phyloP scores from a whole-genome alignment of 75 land plant species.

The Cunninghamia lanceolata region DNA sequence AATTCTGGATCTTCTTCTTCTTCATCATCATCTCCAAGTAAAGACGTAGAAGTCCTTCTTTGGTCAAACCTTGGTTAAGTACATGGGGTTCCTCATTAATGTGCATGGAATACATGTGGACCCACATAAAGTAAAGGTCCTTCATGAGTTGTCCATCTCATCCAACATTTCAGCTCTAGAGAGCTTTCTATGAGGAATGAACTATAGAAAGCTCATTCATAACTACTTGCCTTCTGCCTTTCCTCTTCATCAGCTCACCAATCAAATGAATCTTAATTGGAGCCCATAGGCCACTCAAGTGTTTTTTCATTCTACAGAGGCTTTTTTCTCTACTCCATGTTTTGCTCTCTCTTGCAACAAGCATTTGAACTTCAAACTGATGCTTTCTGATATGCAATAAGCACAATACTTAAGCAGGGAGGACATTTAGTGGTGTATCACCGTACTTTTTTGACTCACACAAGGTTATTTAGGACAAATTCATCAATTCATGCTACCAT shows the following conservation, averaged over 20 bases:
- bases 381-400: background rate
- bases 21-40: no score
- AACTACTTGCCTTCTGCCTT: no score
- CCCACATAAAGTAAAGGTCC: background rate
- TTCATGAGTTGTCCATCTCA: no score
- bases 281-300: background rate
- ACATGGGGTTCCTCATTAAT: background rate
- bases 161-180: no score
- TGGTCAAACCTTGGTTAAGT: background rate
- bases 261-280: background rate
- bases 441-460: background rate
- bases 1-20: no score
- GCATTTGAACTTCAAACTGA: no score
- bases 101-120: background rate
- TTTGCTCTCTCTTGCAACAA: background rate
- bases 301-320: background rate
- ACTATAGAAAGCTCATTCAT: no score
- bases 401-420: background rate
- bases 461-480: background rate
- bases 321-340: background rate
- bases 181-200: no score
- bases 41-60: no score
- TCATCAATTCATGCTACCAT: background rate
- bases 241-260: background rate
- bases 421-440: background rate